Base-by-base conservation (phyloP, 441 rosid genomes). In the Erodium trifolium region DNA sequence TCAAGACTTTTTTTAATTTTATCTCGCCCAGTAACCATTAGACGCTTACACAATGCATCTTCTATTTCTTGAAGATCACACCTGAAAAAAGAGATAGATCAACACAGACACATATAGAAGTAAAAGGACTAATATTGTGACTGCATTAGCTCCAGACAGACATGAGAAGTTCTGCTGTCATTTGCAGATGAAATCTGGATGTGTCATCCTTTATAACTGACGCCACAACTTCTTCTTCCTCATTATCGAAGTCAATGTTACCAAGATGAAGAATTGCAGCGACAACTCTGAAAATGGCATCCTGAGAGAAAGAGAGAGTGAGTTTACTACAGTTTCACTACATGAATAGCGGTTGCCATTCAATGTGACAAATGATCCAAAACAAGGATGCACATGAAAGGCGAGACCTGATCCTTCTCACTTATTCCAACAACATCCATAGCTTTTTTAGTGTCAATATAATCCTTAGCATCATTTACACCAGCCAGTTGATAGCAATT, bases 341-440 rank as follows among this genome's bases (percentile, higher is more conserved):
- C 51, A 73, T 8, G 17, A 31, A 45, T 45, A 71, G 17, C 16
- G 62, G 67, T 53, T 17, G 65, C 47, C 13, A 47, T 71, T 34
- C n/a, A 3, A 2, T 27, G 49, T 43, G 41, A 64, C 67, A 51
- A 45, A 72, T 39, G 14, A 65, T 47, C 47, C 51, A 11, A 45
- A 45, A 45, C 51, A 45, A 41, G 51, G 68, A 72, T 67, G 13
- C 11, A 73, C 68, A 67, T 47, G 16, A 65, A 66, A 71, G 55
- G 67, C 64, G 77, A 14, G 77, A 89, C 97, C 93, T 93, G 99
- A 64, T 89, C 96, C 76, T 87, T 83, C 13, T 81, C 88, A 19
- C 89, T 91, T 68, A 93, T 91, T 72, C 99, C 99, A 18, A 93
- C 99, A 65, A 93, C 76, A 75, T 91, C 92, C 97, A 91, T 93